These are phyloP conservation scores for Rhizophagus sp. DNA, from an alignment of 192 early-diverging fungal genomes.

Conservation along the genomic window DNA sequence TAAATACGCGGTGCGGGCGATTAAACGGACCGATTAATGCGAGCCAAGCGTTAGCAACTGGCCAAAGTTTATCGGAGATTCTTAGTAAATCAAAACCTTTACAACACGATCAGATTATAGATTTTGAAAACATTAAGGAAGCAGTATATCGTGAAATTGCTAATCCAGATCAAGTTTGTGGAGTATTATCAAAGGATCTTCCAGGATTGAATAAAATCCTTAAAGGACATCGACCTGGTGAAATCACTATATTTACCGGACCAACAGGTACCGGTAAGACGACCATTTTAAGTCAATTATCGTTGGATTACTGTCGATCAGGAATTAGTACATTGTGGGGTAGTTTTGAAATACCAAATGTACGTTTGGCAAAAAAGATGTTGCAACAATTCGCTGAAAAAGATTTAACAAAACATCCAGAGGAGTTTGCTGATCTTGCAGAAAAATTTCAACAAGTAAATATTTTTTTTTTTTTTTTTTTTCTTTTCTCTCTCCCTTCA, in stretches of 20 bases:
- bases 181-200: constrained; percentile 62
- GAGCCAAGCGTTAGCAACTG: constrained; percentile 48
- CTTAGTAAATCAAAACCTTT: constrained; percentile 48
- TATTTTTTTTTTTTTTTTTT: background rate
- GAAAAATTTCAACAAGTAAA: constrained; percentile 63
- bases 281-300: constrained; percentile 69
- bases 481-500: background rate
- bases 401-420: constrained; percentile 48
- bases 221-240: constrained; percentile 71
- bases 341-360: constrained; percentile 75
- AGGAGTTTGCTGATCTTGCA: constrained; percentile 59
- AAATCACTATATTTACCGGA: constrained; percentile 69
- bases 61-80: constrained; percentile 43
- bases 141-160: constrained; percentile 64
- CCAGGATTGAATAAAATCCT: constrained; percentile 61
- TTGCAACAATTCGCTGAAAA: constrained; percentile 62
- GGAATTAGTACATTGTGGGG: constrained; percentile 76
- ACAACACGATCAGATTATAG: constrained; percentile 67
- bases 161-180: constrained; percentile 64
- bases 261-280: constrained; percentile 74
- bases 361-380: constrained; percentile 67
- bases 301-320: constrained; percentile 66
- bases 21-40: constrained; percentile 55
- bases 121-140: constrained; percentile 61
- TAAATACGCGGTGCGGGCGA: constrained; percentile 45